Conservation (phyloP, 2,329 filamentous ascomycete species). For the Aspergillus quadricinctus region DNA sequence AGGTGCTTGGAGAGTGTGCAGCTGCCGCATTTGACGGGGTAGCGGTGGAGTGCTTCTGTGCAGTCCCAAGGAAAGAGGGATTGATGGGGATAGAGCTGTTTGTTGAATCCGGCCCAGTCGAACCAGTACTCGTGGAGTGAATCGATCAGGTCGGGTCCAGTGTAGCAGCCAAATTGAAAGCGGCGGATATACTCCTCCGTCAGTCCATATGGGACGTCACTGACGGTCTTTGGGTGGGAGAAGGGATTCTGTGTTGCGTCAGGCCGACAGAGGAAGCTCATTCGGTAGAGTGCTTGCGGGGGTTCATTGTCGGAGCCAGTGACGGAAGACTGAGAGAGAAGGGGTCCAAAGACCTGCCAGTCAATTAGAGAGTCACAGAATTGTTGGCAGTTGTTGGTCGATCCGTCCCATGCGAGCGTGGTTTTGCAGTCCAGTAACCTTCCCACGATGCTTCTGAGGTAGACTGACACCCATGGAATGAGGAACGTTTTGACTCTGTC, state of each 20-base stretch:
- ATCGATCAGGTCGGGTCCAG: constrained; percentile 44
- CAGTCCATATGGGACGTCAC: constrained; percentile 37
- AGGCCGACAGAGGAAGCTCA: constrained; percentile 39
- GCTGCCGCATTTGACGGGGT: constrained; percentile 33
- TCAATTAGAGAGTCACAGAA: constrained; percentile 38
- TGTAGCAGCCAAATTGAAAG: constrained; percentile 36
- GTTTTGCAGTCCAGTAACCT: constrained; percentile 24
- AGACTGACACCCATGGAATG: constrained; percentile 19
- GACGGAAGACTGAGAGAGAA: constrained; percentile 12
- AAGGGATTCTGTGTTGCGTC: constrained; percentile 13
- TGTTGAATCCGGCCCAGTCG: constrained; percentile 43
- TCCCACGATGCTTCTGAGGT: constrained; percentile 28
- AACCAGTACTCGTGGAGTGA: constrained; percentile 44
- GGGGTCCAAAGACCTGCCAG: constrained; percentile 26
- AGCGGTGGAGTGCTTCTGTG: constrained; percentile 41
- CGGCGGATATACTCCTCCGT: constrained; percentile 43
- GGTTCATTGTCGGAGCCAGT: background rate
- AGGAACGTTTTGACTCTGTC: constrained; percentile 23
- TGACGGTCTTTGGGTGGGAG: constrained; percentile 26
- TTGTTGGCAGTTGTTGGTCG: constrained; percentile 34
- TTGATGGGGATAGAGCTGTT: constrained; percentile 37
- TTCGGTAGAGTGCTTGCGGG: constrained; percentile 27
- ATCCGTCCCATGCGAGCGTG: constrained; percentile 28
- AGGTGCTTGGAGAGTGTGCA: constrained; percentile 45
- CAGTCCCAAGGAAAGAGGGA: constrained; percentile 47